These are phyloP conservation scores for Eruca vesicaria DNA, from an alignment of 441 rosid species.

Conservation along the genomic window DNA sequence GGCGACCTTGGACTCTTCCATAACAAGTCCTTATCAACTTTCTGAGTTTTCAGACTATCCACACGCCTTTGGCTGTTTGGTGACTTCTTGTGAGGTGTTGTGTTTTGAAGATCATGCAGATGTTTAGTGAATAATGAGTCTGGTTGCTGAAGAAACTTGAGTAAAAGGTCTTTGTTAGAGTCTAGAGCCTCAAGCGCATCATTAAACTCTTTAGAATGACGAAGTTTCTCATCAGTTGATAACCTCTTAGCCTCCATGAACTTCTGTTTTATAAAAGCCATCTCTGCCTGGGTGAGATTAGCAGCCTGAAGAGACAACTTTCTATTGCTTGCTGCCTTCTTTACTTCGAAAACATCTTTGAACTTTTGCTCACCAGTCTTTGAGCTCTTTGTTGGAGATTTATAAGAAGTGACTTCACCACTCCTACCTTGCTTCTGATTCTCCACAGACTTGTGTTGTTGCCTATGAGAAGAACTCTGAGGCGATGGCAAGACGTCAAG, in stretches of 20 bases:
- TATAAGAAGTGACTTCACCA: constrained; percentile 40
- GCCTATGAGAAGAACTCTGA: constrained; percentile 46
- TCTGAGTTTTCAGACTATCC: background rate
- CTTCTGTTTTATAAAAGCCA: constrained; percentile 66
- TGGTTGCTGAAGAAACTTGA: constrained; percentile 84
- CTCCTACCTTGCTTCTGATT: constrained; percentile 31
- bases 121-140: constrained; percentile 84
- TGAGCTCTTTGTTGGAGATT: constrained; percentile 66
- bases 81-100: constrained; percentile 41
- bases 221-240: constrained; percentile 72
- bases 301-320: constrained; percentile 38
- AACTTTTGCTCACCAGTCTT: constrained; percentile 78
- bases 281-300: constrained; percentile 59
- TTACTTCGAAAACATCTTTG: constrained; percentile 93
- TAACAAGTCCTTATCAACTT: constrained; percentile 35
- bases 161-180: constrained; percentile 70
- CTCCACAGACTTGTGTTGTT: constrained; percentile 42
- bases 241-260: constrained; percentile 71
- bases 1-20: constrained; percentile 38
- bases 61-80: constrained; percentile 40
- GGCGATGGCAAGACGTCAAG: constrained; percentile 72
- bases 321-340: constrained; percentile 45
- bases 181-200: constrained; percentile 79
- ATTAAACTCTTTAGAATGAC: constrained; percentile 69
- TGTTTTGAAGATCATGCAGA: constrained; percentile 60